Conservation (phyloP, 2,329 filamentous ascomycete genomes). For the Neocucurbitaria cava region DNA sequence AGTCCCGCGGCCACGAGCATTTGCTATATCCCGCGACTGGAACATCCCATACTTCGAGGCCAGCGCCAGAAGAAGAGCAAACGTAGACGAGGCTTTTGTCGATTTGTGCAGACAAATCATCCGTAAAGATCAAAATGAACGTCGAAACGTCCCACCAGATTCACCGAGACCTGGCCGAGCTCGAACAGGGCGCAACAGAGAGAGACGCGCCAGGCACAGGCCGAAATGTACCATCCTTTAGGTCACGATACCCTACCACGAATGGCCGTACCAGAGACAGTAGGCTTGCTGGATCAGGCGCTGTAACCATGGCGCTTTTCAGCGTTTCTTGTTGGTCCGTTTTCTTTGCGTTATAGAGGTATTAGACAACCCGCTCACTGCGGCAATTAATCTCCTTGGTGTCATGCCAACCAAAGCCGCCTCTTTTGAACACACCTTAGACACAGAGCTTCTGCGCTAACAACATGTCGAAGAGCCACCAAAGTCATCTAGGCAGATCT, state of each 20-base stretch:
- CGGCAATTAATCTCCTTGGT: slow-evolving; percentile 24
- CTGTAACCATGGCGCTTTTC: slow-evolving; percentile 11
- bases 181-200: slow-evolving; percentile 10
- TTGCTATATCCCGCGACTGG: slow-evolving; percentile 86
- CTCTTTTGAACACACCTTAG: background rate
- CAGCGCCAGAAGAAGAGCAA: slow-evolving; percentile 80
- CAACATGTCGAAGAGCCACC: background rate
- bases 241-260: slow-evolving; percentile 31
- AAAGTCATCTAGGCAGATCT: background rate
- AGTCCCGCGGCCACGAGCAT: slow-evolving; percentile 79
- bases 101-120: slow-evolving; percentile 86
- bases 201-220: slow-evolving; percentile 18
- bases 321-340: slow-evolving; percentile 8
- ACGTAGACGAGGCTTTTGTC: slow-evolving; percentile 89
- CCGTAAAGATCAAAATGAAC: slow-evolving; percentile 67
- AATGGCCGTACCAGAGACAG: slow-evolving; percentile 20
- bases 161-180: slow-evolving; percentile 16
- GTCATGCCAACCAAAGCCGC: background rate
- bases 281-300: slow-evolving; percentile 34
- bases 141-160: slow-evolving; percentile 26
- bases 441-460: background rate
- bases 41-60: slow-evolving; percentile 91
- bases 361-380: slow-evolving; percentile 28
- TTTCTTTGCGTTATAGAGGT: slow-evolving; percentile 22
- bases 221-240: slow-evolving; percentile 39